These are phyloP conservation scores for Tuber indicum DNA, from an alignment of 495 filamentous ascomycete species.

Conservation along the genomic window DNA sequence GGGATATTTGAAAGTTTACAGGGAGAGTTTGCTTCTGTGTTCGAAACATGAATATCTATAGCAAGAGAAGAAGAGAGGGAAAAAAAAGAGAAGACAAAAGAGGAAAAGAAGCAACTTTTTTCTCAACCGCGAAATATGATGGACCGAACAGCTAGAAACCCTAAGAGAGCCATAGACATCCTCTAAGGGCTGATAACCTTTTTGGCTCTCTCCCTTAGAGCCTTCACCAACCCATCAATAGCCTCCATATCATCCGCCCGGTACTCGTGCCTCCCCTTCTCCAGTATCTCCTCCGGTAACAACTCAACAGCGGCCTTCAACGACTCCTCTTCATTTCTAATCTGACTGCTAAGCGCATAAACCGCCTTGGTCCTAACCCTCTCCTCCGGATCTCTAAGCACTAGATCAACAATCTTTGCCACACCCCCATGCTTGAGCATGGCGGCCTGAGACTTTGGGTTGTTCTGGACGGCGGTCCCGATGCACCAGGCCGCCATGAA, in stretches of 20 bases:
- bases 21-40: neutral
- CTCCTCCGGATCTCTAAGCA: constrained; percentile 54
- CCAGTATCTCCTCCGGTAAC: constrained; percentile 57
- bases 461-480: constrained; percentile 94
- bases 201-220: constrained; percentile 28
- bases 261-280: constrained; percentile 46
- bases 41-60: constrained; percentile 10
- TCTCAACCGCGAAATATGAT: neutral
- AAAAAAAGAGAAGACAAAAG: constrained; percentile 5
- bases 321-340: constrained; percentile 79
- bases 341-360: constrained; percentile 72
- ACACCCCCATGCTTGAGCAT: constrained; percentile 66
- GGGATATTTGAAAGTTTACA: neutral
- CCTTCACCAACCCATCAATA: constrained; percentile 51
- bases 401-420: constrained; percentile 59
- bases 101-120: neutral
- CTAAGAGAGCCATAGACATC: neutral
- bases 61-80: constrained; percentile 12
- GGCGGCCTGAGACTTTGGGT: constrained; percentile 71
- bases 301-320: constrained; percentile 57
- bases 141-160: neutral
- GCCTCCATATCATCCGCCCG: constrained; percentile 67
- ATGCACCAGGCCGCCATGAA: constrained; percentile 85
- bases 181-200: constrained; percentile 26
- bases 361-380: constrained; percentile 78